A percentile compares a stretch with the other conserved stretches of the same genome.
phyloP scores from a whole-genome alignment of 1,284 basidiomycete species.

The Cystobasidiaceae sp. region DNA sequence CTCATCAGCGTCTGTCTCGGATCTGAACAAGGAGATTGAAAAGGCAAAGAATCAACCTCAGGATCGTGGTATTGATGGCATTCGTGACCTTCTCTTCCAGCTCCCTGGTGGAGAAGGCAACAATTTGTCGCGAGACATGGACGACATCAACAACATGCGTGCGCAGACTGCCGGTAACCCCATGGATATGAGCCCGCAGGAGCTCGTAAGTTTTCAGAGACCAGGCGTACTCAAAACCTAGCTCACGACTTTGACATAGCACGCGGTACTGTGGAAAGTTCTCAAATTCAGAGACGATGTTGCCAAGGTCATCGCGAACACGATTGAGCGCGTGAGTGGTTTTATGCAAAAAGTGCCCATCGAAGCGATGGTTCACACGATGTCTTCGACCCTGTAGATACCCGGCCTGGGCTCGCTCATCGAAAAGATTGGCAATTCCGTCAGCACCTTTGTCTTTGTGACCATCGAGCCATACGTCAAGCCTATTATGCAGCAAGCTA shows the following conservation, averaged over 20 bases:
- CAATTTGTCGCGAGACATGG: slow-evolving; percentile 62
- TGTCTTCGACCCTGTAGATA: slow-evolving; percentile 44
- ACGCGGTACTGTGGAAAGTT: slow-evolving; percentile 77
- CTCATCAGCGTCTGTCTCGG: slow-evolving; percentile 75
- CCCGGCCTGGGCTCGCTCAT: slow-evolving; percentile 59
- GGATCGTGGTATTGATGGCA: slow-evolving; percentile 32
- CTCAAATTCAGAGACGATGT: slow-evolving; percentile 75
- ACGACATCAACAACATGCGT: slow-evolving; percentile 61
- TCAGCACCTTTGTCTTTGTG: slow-evolving; percentile 46
- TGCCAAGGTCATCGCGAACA: slow-evolving; percentile 68
- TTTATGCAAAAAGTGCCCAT: neutral
- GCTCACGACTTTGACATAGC: too few species aligned
- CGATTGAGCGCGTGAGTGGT: slow-evolving; percentile 59
- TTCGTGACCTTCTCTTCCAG: slow-evolving; percentile 39
- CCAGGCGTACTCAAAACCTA: too few species aligned
- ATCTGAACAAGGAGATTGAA: slow-evolving; percentile 73
- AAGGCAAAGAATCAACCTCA: slow-evolving; percentile 45
- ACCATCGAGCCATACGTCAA: slow-evolving; percentile 45
- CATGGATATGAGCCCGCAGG: slow-evolving; percentile 79
- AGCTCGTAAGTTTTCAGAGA: too few species aligned
- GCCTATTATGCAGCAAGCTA: slow-evolving; percentile 38
- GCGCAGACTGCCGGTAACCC: slow-evolving; percentile 51
- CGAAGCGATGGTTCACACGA: too few species aligned
- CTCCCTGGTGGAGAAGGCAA: slow-evolving; percentile 43
- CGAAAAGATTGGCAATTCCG: slow-evolving; percentile 68